Conservation (phyloP, 495 filamentous ascomycete genomes). For the Neurospora sp. region DNA sequence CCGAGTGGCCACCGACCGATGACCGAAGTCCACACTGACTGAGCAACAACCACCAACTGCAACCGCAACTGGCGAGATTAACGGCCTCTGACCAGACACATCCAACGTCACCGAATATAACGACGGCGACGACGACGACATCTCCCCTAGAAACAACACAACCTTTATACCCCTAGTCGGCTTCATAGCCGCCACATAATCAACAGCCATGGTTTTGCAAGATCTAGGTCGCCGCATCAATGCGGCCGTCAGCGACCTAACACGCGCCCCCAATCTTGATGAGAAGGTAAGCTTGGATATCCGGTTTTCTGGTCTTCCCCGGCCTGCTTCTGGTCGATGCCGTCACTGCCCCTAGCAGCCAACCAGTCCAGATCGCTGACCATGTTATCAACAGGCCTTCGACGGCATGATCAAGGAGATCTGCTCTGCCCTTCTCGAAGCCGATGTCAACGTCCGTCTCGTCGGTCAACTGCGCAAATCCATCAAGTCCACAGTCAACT, state of each 20-base stretch:
- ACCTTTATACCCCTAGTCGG: neutral
- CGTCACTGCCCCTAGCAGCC: neutral
- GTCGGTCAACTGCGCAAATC: constrained; percentile 87
- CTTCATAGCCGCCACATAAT: neutral
- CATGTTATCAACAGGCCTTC: constrained; percentile 58
- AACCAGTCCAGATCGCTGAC: neutral
- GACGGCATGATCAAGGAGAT: constrained; percentile 98
- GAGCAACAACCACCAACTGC: neutral
- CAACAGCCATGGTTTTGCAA: constrained; percentile 80
- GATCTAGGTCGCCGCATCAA: constrained; percentile 98
- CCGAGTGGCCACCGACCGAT: neutral
- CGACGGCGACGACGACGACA: neutral
- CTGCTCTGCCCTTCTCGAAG: constrained; percentile 82
- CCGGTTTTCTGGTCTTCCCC: neutral
- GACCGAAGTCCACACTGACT: neutral
- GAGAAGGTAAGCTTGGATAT: constrained; percentile 62
- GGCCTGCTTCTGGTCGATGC: too few species aligned
- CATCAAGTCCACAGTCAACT: constrained; percentile 83
- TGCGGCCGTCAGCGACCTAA: constrained; percentile 87
- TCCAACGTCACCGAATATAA: neutral
- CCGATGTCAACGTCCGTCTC: constrained; percentile 94
- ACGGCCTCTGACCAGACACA: neutral
- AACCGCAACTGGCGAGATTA: neutral
- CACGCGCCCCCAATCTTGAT: constrained; percentile 81
- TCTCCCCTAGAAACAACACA: neutral